Evolutionary conservation across 768 basidiomycete genomes (phyloP), one percentile per base, ranked within the genome.

Genomic region (Strobilomyces echinocephalus): DNA sequence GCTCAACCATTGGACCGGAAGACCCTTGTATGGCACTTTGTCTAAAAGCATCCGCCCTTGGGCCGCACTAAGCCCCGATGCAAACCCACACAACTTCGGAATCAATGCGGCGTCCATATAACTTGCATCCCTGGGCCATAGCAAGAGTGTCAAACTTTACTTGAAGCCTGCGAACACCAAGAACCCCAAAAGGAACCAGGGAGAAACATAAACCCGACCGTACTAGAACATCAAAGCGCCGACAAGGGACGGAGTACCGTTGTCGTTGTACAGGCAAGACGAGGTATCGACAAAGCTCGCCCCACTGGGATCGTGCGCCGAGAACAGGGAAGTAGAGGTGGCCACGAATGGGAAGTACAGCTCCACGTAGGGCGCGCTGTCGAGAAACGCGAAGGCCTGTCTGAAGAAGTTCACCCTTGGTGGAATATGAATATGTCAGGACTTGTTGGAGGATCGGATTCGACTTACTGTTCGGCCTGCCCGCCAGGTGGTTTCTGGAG

Each of bases 341-440:
- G 72, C 71, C 21, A 74, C 30, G 57, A 73, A 72, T 36, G 71
- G 71, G 62, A 74, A 72, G 54, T 72, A 73, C 42, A 74, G 62
- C 14, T 60, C 28, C 8, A 72, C 66, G 9, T 65, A 73, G n/a
- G 63, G 35, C 6, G 66, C 57, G 2, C 38, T 18, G 24, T 72
- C 71, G n/a, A 72, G 68, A 64, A 74, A 74, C 10, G 63, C 0
- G 28, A 72, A 69, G 4, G 71, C 71, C 24, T 70, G 52, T 45
- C 63, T 12, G 60, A 72, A 72, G 57, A 69, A 72, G 12, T 63
- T 7, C 26, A 72, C 49, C 56, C 72, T 73, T 46, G 39, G 28
- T 34, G 40, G 11, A 35, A 10, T 0, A 15, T 9, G 34, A 35
- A 10, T 0, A 15, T 9, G 34, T 66, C 43, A 60, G 39, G 24